These are phyloP conservation scores for Crithidia thermophila DNA, from an alignment of 208 protist species.

Conservation along the genomic window DNA sequence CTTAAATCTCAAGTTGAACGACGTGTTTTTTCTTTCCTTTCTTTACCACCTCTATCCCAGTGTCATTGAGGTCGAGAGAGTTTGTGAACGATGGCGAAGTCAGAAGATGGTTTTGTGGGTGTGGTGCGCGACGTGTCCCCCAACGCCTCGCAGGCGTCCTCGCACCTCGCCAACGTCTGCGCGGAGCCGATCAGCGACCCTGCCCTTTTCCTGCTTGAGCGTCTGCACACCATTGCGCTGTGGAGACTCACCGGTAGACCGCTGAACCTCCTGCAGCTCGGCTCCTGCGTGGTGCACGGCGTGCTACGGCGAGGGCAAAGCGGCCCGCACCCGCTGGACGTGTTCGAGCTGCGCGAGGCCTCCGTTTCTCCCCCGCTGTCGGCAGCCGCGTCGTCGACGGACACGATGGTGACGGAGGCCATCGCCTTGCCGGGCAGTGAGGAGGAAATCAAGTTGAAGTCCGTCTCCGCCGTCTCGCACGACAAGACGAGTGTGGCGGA, in stretches of 20 bases:
- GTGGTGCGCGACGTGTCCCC: neutral
- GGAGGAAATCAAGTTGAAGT: neutral
- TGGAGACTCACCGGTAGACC: slow-evolving; percentile 11
- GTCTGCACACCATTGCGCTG: slow-evolving; percentile 23
- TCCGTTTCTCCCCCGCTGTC: neutral
- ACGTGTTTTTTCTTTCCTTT: neutral
- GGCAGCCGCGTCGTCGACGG: neutral
- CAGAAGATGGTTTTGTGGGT: neutral
- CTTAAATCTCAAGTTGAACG: too few species aligned
- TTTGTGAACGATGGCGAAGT: neutral
- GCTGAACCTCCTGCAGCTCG: slow-evolving; percentile 43
- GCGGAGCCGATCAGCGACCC: slow-evolving; percentile 15
- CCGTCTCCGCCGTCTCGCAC: too few species aligned
- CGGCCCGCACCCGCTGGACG: neutral
- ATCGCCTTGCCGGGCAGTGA: neutral
- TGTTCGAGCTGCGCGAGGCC: slow-evolving; percentile 9
- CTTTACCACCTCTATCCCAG: neutral
- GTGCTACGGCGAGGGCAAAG: slow-evolving; percentile 24
- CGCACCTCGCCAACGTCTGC: neutral
- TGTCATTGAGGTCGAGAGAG: neutral
- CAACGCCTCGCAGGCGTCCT: neutral
- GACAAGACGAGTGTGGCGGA: too few species aligned
- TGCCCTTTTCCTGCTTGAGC: neutral
- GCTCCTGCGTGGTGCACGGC: slow-evolving; percentile 32
- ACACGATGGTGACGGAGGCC: too few species aligned